Evolutionary conservation across 192 early-diverging fungal species (phyloP).

Genomic region (Globomyces pollinis-pini): DNA sequence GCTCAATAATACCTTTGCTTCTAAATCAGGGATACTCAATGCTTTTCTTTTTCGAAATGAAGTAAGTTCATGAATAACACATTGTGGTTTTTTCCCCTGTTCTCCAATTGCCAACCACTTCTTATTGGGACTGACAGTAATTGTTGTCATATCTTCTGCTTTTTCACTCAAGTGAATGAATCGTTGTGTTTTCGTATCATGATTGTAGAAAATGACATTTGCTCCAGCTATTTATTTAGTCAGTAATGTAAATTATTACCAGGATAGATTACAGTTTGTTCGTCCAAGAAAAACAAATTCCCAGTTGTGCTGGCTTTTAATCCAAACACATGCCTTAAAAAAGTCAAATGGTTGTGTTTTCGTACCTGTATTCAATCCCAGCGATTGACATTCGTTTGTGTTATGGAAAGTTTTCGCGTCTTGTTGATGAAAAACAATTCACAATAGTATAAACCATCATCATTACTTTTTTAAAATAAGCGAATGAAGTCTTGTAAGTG

Average conservation of each 20-base stretch:
- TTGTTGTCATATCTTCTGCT: conserved; percentile 43
- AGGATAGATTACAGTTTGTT: conserved; percentile 52
- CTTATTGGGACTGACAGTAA: conserved; percentile 41
- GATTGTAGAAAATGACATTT: conserved; percentile 49
- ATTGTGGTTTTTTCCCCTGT: conserved; percentile 33
- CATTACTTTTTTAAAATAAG: no score
- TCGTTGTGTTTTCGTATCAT: conserved; percentile 43
- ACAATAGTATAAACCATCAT: no score
- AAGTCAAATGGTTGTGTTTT: no score
- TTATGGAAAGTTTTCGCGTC: no score
- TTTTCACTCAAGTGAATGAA: conserved; percentile 50
- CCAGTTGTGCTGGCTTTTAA: conserved; percentile 39
- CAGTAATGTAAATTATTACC: no score
- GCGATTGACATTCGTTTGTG: conserved; percentile 15
- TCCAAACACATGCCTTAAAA: conserved; percentile 47
- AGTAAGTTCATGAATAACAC: conserved; percentile 44
- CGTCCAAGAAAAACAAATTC: conserved; percentile 44
- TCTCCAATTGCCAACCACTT: conserved; percentile 49
- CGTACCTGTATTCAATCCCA: conserved; percentile 5
- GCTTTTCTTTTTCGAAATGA: conserved; percentile 45
- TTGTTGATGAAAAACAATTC: no score
- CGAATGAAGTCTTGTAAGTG: no score
- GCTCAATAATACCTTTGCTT: conserved; percentile 36
- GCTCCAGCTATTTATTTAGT: no score
- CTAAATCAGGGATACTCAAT: conserved; percentile 28